Evolutionary conservation across 1,284 basidiomycete species (phyloP).

Genomic region (Pisolithus thermaeus): DNA sequence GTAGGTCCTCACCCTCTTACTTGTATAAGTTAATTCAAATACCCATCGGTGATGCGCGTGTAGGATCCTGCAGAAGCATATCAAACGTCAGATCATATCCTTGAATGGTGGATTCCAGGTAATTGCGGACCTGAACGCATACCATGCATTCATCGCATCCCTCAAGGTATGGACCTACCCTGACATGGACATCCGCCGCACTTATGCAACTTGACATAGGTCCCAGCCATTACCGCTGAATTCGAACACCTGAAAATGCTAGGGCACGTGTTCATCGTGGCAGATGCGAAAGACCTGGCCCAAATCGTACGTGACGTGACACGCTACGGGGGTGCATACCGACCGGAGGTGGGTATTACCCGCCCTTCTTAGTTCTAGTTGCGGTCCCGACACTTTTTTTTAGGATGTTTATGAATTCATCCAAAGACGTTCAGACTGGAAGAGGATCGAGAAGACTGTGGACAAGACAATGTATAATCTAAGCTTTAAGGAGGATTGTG

Average conservation of each 20-base stretch:
- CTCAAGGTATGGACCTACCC: slow-evolving; percentile 50
- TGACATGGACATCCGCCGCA: not conserved
- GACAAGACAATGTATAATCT: slow-evolving; percentile 95
- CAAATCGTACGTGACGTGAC: slow-evolving; percentile 93
- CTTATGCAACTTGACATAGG: slow-evolving; percentile 29
- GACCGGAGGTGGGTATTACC: slow-evolving; percentile 66
- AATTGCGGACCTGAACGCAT: slow-evolving; percentile 93
- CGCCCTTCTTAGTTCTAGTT: not conserved
- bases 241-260: slow-evolving; percentile 96
- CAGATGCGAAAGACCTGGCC: slow-evolving; percentile 90
- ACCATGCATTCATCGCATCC: slow-evolving; percentile 82
- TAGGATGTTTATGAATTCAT: slow-evolving; percentile 93
- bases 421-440: slow-evolving; percentile 91
- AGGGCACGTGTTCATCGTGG: slow-evolving; percentile 90
- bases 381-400: not conserved
- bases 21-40: not conserved
- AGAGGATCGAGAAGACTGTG: slow-evolving; percentile 92
- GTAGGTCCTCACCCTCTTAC: slow-evolving; percentile 39
- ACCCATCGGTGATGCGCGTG: not conserved
- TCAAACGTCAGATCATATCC: slow-evolving; percentile 95
- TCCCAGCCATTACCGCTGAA: slow-evolving; percentile 69
- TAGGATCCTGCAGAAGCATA: slow-evolving; percentile 92
- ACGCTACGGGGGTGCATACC: slow-evolving; percentile 87
- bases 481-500: slow-evolving; percentile 87
- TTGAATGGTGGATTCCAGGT: slow-evolving; percentile 91